Percentiles rank a stretch among this genome's conserved stretches.
phyloP scores from a whole-genome alignment of 2,329 filamentous ascomycete species.

The Pestalotiopsis sp. region DNA sequence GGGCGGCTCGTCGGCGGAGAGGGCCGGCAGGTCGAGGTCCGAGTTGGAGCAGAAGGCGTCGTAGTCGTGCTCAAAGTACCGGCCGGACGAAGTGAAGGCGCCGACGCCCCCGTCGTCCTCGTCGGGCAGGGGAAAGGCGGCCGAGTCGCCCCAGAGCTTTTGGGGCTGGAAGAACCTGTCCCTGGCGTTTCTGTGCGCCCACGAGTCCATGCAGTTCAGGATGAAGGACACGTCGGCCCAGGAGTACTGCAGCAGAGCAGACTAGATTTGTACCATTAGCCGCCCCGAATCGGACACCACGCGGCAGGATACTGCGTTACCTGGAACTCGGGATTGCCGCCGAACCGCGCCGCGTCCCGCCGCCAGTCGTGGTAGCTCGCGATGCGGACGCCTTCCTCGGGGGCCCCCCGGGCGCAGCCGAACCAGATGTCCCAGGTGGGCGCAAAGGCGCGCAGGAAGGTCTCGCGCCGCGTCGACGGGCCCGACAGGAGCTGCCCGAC shows the following conservation, averaged over 20 bases:
- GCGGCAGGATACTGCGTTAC: constrained; percentile 16
- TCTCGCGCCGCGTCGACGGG: constrained; percentile 30
- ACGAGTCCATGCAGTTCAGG: constrained; percentile 48
- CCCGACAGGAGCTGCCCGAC: constrained; percentile 50
- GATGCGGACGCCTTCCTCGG: not conserved
- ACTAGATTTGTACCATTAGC: constrained; percentile 22
- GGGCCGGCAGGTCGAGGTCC: constrained; percentile 21
- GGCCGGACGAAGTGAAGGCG: constrained; percentile 15
- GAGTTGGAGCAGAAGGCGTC: constrained; percentile 19
- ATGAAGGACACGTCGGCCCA: constrained; percentile 50
- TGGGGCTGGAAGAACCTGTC: constrained; percentile 35
- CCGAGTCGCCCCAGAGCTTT: constrained; percentile 25
- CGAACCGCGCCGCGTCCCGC: constrained; percentile 19
- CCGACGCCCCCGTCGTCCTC: constrained; percentile 23
- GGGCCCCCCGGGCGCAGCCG: constrained; percentile 24
- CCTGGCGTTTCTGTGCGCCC: constrained; percentile 41
- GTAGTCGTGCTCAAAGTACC: constrained; percentile 27
- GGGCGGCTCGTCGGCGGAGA: constrained; percentile 14
- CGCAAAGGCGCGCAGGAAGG: constrained; percentile 38
- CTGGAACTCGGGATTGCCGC: constrained; percentile 45
- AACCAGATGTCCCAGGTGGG: constrained; percentile 41
- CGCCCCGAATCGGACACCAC: too few species aligned
- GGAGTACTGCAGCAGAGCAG: constrained; percentile 41
- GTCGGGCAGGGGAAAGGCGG: constrained; percentile 12
- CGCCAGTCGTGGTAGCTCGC: constrained; percentile 33